These are phyloP conservation scores for Flammula alnicola DNA, from an alignment of 1,284 basidiomycete species.

Conservation along the genomic window DNA sequence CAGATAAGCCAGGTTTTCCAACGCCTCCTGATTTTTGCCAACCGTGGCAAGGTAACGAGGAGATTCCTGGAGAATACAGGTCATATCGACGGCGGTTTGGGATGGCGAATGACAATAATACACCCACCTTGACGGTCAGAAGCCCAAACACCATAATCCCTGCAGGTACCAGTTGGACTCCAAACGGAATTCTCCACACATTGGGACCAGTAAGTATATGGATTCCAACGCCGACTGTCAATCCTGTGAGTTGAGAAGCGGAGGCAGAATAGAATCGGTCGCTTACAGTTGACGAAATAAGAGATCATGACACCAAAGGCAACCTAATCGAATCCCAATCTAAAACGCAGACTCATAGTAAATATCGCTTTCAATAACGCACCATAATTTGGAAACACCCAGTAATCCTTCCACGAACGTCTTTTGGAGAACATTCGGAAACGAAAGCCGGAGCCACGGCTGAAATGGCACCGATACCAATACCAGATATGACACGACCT, in stretches of 20 bases:
- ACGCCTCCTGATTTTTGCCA: slow-evolving; percentile 53
- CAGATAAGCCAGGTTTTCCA: slow-evolving; percentile 58
- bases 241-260: not conserved
- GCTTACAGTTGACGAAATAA: slow-evolving; percentile 76
- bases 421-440: slow-evolving; percentile 79
- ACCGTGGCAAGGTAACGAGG: slow-evolving; percentile 68
- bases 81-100: not conserved
- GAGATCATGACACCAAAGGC: slow-evolving; percentile 77
- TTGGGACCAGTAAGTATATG: slow-evolving; percentile 52
- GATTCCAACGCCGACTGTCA: slow-evolving; percentile 61
- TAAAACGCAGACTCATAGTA: not conserved
- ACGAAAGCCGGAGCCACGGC: slow-evolving; percentile 76
- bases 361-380: not conserved
- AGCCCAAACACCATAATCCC: slow-evolving; percentile 79
- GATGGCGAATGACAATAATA: not conserved
- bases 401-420: slow-evolving; percentile 73
- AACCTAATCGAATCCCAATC: slow-evolving; percentile 30
- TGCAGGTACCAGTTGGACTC: slow-evolving; percentile 76
- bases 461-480: slow-evolving; percentile 72
- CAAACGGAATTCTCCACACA: slow-evolving; percentile 78
- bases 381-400: slow-evolving; percentile 87
- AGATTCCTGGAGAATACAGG: slow-evolving; percentile 54
- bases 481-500: slow-evolving; percentile 72
- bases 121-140: slow-evolving; percentile 61
- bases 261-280: not conserved